Base-by-base conservation (phyloP, 2,329 filamentous ascomycete genomes). In the Westerdykella ornata region DNA sequence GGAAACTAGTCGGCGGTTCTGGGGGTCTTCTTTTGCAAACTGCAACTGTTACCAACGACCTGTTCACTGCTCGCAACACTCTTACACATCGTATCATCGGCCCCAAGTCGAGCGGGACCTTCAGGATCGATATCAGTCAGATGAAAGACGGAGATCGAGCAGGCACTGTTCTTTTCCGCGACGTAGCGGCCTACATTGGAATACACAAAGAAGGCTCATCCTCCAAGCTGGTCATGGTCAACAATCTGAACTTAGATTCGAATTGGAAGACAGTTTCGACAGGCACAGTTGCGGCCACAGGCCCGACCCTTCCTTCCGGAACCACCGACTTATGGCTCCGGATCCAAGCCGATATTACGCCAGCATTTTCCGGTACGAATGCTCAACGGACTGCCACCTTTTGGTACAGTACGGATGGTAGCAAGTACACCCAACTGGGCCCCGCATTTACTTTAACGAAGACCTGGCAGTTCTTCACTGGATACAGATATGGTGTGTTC, bases 121-220 rank as follows among this genome's bases (percentile, higher is more conserved):
- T 79, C 19, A 46, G 67, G 7, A 51, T 81, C 6, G 69, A 79
- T 49, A 68, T 72, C 30, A 65, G 59, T 26, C 60, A 60, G 32
- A 74, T 80, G 69, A 53, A 58, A 0, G 68, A 71, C 38, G 77
- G 76, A 2, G 77, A 80, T 44, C 65, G 69, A 11, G 66, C 71
- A 0, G 77, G 77, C 1, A 63, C 77, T 0, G 70, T 73, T 0
- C 60, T 73, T 4, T 75, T 81, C 59, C 70, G 77, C 1, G 74
- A 80, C 47, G 61, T 66, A 11, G 69, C 68, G 1, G 74, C 73
- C 0, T 80, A 72, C 53, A 73, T 81, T 20, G 76, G 73, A 1
- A 56, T 80, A 8, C 53, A 68, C 43, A 68, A 69, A 36, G 58
- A 62, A 11, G 63, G 49, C 5, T 45, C 71, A 0, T 49, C 60